Evolutionary conservation across 2,329 filamentous ascomycete species (phyloP), one percentile per base, ranked within the genome.

Genomic region (Pseudogymnoascus sp.): DNA sequence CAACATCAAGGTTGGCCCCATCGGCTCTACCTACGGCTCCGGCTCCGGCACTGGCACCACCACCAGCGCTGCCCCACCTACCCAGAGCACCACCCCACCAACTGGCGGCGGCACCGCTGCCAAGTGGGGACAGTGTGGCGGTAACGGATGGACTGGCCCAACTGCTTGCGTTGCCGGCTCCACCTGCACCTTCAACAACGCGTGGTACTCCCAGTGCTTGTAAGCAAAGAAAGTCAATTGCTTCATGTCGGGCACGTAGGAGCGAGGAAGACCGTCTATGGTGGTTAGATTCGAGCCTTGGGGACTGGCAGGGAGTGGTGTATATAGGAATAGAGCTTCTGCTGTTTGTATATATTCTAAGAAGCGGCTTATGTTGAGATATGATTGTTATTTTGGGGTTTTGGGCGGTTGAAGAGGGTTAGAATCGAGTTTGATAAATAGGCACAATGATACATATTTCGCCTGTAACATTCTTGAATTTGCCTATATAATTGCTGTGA

Each of bases 1-100:
- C 50, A 73, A 73, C 44, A 73, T 73, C 64, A 73, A 73, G 65
- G 63, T 71, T 21, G 71, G 72, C 5, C 66, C 70, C 14, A 71
- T 73, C 59, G 70, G 70, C 62, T 72, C 70, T 23, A 73, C 72
- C 40, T 73, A 68, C 66, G 23, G 23, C 14, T 31, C 23, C 11
- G 46, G 21, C 31, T 31, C 34, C 25, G 60, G 59, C 12, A 25
- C 59, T 23, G 42, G 38, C 50, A 50, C 63, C 16, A 61, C 50
- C 21, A 61, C 50, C 21, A 21, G 23, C 31, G 23, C 46, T 11
- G 50, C 28, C 8, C 28, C 44, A 18, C n/a, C 44, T 28, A 63
- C 61, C 1, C 25, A 59, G 42, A 25, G 46, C 14, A 36, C 61
- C 31, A 60, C 31, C 16, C 16, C 61, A 25, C 28, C 61, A 16